Base-by-base conservation (phyloP, 2,329 filamentous ascomycete species). In the Malbranchea cinnamomea region DNA sequence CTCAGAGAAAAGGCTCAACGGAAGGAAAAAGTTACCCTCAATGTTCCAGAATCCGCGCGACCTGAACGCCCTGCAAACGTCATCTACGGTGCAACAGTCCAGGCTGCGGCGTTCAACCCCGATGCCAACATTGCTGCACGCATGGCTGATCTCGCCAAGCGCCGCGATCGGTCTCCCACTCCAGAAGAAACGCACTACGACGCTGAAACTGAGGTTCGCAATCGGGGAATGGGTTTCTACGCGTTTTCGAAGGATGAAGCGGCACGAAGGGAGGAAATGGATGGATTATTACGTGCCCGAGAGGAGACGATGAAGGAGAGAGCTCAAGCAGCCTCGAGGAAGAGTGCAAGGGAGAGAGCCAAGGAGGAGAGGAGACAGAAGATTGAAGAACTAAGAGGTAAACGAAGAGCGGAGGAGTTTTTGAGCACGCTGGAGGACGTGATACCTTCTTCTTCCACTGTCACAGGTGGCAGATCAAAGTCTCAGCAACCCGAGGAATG, bases 211-310 rank as follows among this genome's bases (percentile, higher is more conserved):
- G 89, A 98, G 64, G 74, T 93, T 28, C 66, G 89, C 37, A 82
- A 73, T 25, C 87, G 89, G 45, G 89, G 89, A 3, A 81, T 80
- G 0, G 89, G 81, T 0, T 98, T 95, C 57, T 94, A 84, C 59
- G 74, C 78, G 33, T 95, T 98, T 50, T 82, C 77, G 35, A 70
- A 68, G 40, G 78, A 92, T 52, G 74, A 78, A 47, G 73, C 68
- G 40, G 62, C 64, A 39, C 56, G 69, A 27, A 63, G 75, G 47
- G 54, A 56, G 44, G 81, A 95, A 63, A 93, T 95, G 81, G 65
- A 70, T 41, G 67, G 65, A 25, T 59, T 94, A 32, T 67, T 72
- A 39, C 62, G 65, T 42, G 74, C 83, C 50, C 63, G 80, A 35
- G 56, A 62, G 37, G 68, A 72, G 47, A 89, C 81, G 30, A 77